These are phyloP conservation scores for Ogataea hybrid DNA, from an alignment of 1,139 yeast species.

Conservation along the genomic window DNA sequence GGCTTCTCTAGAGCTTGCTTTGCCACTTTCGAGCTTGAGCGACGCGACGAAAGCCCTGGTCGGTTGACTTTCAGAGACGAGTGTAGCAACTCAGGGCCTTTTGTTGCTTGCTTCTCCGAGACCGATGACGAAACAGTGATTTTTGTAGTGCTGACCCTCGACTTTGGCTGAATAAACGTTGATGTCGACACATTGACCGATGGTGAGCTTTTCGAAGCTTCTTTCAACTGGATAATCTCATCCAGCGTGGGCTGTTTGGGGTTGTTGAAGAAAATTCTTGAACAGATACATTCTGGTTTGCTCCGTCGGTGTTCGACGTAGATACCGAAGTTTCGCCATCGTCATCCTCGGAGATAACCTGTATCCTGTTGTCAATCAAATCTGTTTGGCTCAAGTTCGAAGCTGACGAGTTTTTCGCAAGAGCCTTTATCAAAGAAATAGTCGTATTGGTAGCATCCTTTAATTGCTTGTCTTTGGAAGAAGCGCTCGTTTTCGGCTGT, in stretches of 20 bases:
- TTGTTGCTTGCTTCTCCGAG: slow-evolving; percentile 37
- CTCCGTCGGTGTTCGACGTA: slow-evolving; percentile 11
- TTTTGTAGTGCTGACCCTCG: slow-evolving; percentile 14
- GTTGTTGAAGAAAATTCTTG: slow-evolving; percentile 34
- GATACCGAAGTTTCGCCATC: slow-evolving; percentile 13
- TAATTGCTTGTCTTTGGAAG: slow-evolving; percentile 8
- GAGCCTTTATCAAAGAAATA: slow-evolving; percentile 24
- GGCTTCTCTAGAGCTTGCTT: slow-evolving; percentile 2
- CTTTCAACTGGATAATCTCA: slow-evolving; percentile 12
- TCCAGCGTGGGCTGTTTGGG: slow-evolving; percentile 24
- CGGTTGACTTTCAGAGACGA: slow-evolving; percentile 43
- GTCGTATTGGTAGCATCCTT: slow-evolving; percentile 14
- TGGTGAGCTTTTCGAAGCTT: neutral
- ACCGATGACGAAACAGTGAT: slow-evolving; percentile 33
- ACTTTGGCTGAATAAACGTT: slow-evolving; percentile 47
- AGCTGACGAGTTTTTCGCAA: slow-evolving; percentile 15
- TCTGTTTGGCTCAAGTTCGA: slow-evolving; percentile 12
- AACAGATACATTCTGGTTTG: slow-evolving; percentile 23
- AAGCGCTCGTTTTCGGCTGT: slow-evolving; percentile 6
- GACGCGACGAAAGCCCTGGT: slow-evolving; percentile 23
- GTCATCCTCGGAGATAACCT: slow-evolving; percentile 10
- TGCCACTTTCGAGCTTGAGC: slow-evolving; percentile 30
- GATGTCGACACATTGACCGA: slow-evolving; percentile 25
- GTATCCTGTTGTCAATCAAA: slow-evolving; percentile 1
- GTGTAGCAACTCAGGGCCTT: slow-evolving; percentile 23